Percentiles rank a stretch among this genome's conserved stretches.
These are phyloP conservation scores for Phytophthora multivora DNA, from an alignment of 352 stramenopile species.

Conservation along the genomic window DNA sequence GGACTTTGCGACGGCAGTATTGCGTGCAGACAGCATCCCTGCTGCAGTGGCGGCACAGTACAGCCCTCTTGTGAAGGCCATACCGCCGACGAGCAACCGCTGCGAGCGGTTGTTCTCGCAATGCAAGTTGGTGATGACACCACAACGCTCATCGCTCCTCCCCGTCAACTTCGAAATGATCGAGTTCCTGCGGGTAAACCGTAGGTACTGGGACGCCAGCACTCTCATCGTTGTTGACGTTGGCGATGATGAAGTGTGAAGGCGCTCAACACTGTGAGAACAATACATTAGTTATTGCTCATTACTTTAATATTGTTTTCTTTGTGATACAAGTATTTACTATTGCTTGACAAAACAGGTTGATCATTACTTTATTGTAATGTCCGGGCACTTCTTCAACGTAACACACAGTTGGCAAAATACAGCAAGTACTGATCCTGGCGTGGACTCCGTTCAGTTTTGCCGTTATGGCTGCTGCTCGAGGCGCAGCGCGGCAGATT, in stretches of 20 bases:
- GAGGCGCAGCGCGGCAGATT: slow-evolving; percentile 7
- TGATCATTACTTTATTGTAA: not conserved
- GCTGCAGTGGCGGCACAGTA: too few species aligned
- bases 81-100: too few species aligned
- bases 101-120: not conserved
- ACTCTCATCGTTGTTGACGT: too few species aligned
- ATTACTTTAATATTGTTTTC: not conserved
- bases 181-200: not conserved
- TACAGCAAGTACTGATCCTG: slow-evolving; percentile 14
- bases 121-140: not conserved
- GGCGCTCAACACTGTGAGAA: too few species aligned
- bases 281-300: slow-evolving; percentile 3
- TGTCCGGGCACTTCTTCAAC: not conserved
- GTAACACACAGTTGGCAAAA: slow-evolving; percentile 1
- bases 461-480: not conserved
- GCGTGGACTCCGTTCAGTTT: slow-evolving; percentile 6
- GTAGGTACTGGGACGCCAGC: too few species aligned
- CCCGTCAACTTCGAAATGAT: too few species aligned
- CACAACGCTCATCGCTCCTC: too few species aligned
- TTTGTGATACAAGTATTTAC: not conserved
- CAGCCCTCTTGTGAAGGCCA: not conserved
- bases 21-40: too few species aligned
- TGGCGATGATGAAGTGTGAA: too few species aligned
- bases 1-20: too few species aligned
- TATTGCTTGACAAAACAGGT: not conserved